Evolutionary conservation across 768 basidiomycete genomes (phyloP), one percentile per base, ranked within the genome.

Genomic region (Mycena haematopus): DNA sequence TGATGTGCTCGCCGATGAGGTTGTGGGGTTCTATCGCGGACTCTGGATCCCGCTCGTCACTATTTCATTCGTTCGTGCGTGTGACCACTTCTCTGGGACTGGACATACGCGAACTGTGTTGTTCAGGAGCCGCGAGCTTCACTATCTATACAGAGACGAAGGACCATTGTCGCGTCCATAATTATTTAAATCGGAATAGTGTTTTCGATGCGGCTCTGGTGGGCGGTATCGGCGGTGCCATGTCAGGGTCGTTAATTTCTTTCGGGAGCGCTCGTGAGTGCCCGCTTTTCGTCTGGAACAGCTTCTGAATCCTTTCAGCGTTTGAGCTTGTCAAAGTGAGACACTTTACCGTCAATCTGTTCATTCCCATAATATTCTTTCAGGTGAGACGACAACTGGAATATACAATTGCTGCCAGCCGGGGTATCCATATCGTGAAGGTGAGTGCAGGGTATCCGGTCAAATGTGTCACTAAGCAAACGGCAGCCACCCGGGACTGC

Each of bases 261-360:
- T 87, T 95, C 69, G 89, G 88, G 57, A 94, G 92, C 79, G 89
- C 92, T 65, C 96, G 92, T 95, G 74, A 77, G 91, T 90, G 58
- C 44, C 22, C 46, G 38, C 21, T 17, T 15, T 35, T 33, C 33
- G 21, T 42, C 51, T 14, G 21, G 22, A 25, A 46, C 52, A 33
- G 62, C 40, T 40, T 33, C 58, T 71, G 22, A 66, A 22, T 11
- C 47, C 24, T 64, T n/a, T 53, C 44, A 82, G 92, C 95, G 50
- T 98, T 98, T 71, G 95, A 98, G 75, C 89, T 98, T 40, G 93
- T 98, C 72, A 98, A 98, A 84, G 94, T 95, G 62, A 62, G 76
- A 60, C 49, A 63, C 1, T 40, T 17, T 22, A 13, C 24, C 29
- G 59, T 50, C 29, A 52, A 24, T 10, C 24, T 19, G 40, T 56